Percentiles rank a stretch among this genome's conserved stretches.
phyloP scores from a whole-genome alignment of 495 filamentous ascomycete species.

The Penicillium fimorum region DNA sequence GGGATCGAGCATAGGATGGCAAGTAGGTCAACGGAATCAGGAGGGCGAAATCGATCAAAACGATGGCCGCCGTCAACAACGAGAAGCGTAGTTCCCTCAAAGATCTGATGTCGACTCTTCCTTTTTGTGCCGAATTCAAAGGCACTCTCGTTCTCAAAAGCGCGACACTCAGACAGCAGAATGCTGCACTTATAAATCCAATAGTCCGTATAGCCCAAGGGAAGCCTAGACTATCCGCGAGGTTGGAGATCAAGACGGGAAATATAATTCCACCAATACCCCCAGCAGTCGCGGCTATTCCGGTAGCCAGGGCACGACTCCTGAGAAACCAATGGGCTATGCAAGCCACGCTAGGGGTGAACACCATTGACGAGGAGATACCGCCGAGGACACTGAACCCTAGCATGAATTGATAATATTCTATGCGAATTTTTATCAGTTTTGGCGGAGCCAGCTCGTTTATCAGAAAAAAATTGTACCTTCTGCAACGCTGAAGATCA shows the following conservation, averaged over 20 bases:
- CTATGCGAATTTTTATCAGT: neutral
- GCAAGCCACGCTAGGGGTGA: conserved; percentile 57
- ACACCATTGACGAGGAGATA: conserved; percentile 41
- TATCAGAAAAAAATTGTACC: neutral
- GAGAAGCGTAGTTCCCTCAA: too few species aligned
- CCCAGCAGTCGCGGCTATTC: conserved; percentile 16
- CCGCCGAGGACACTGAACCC: conserved; percentile 27
- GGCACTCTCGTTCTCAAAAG: too few species aligned
- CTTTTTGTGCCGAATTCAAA: neutral
- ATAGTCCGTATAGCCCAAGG: conserved; percentile 33
- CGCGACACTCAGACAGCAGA: too few species aligned
- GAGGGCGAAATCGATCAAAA: too few species aligned
- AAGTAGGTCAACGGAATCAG: conserved; percentile 28
- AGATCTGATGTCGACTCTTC: too few species aligned
- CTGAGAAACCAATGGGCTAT: conserved; percentile 65
- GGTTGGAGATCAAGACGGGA: conserved; percentile 35
- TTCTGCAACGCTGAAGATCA: conserved; percentile 26
- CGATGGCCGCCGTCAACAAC: too few species aligned
- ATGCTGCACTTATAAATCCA: conserved; percentile 21
- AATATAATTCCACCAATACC: conserved; percentile 47
- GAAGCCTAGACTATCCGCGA: conserved; percentile 31
- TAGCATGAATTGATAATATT: conserved; percentile 35
- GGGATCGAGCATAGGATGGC: conserved; percentile 22
- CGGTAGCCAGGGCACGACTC: conserved; percentile 55
- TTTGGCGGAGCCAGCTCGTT: too few species aligned